Conservation (phyloP, 2,329 filamentous ascomycete genomes). For the Diaporthe sp. region DNA sequence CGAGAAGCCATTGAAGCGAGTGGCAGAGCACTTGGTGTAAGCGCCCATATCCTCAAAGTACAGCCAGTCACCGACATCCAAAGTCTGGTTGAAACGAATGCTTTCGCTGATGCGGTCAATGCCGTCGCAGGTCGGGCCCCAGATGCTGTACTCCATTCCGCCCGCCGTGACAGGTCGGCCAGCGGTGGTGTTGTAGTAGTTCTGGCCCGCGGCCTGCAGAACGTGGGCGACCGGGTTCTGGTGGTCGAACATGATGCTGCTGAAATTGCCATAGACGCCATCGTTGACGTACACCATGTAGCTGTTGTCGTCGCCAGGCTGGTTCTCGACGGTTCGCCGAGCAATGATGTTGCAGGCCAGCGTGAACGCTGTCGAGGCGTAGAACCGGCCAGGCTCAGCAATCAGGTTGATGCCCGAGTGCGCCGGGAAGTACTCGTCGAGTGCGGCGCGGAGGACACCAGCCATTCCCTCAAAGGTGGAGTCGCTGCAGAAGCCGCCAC, state of each 20-base stretch:
- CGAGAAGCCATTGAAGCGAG: slow-evolving; percentile 96
- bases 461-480: slow-evolving; percentile 91
- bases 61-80: slow-evolving; percentile 97
- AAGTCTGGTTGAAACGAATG: slow-evolving; percentile 80
- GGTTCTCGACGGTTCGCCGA: slow-evolving; percentile 86
- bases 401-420: slow-evolving; percentile 83
- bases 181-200: slow-evolving; percentile 69
- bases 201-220: slow-evolving; percentile 73
- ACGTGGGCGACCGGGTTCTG: slow-evolving; percentile 91
- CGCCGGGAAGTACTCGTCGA: slow-evolving; percentile 91
- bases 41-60: slow-evolving; percentile 99
- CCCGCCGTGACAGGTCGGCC: slow-evolving; percentile 60
- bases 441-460: slow-evolving; percentile 79
- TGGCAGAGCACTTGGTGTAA: slow-evolving; percentile 98
- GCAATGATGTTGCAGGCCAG: slow-evolving; percentile 97
- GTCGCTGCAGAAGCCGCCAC: slow-evolving; percentile 91
- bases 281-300: slow-evolving; percentile 99
- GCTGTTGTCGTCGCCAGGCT: slow-evolving; percentile 71
- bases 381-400: slow-evolving; percentile 96
- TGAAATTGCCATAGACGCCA: slow-evolving; percentile 98
- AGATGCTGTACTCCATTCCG: slow-evolving; percentile 88
- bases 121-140: slow-evolving; percentile 97
- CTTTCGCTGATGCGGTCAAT: slow-evolving; percentile 94
- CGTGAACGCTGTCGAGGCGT: slow-evolving; percentile 93
- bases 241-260: slow-evolving; percentile 99